phyloP scores from a whole-genome alignment of 1,284 basidiomycete genomes.

The Xerocomus cyaneibrunnescens region DNA sequence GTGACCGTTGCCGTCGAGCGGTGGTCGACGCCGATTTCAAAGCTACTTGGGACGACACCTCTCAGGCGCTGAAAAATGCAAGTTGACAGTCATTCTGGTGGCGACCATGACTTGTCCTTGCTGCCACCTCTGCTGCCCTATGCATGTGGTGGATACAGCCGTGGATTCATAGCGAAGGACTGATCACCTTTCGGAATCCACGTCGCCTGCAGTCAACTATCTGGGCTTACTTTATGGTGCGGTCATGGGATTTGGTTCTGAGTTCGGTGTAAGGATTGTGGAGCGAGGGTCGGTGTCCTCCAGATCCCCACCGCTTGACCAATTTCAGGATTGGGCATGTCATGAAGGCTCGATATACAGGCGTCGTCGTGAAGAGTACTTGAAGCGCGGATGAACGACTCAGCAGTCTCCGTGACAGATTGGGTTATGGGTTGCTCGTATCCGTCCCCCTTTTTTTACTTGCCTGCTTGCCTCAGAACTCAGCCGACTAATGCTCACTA shows the following conservation, averaged over 20 bases:
- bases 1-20: conserved; percentile 24
- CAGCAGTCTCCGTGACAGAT: conserved; percentile 42
- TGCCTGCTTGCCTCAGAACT: conserved; percentile 50
- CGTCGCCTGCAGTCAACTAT: conserved; percentile 26
- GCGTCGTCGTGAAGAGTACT: conserved; percentile 24
- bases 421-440: conserved; percentile 36
- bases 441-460: conserved; percentile 42
- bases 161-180: conserved; percentile 25
- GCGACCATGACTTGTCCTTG: conserved; percentile 35
- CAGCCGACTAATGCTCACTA: conserved; percentile 59
- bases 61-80: conserved; percentile 33
- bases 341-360: conserved; percentile 28
- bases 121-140: conserved; percentile 16
- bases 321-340: conserved; percentile 35
- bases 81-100: conserved; percentile 34
- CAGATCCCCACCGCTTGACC: conserved; percentile 36
- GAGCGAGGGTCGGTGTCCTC: conserved; percentile 29
- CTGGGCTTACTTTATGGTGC: conserved; percentile 29
- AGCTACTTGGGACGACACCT: conserved; percentile 28
- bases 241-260: conserved; percentile 36
- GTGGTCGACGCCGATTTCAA: conserved; percentile 26
- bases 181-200: conserved; percentile 33
- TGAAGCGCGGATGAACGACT: conserved; percentile 43
- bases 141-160: conserved; percentile 29
- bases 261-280: conserved; percentile 37